Evolutionary conservation across 1,139 yeast genomes (phyloP), one percentile per base, ranked within the genome.

Genomic region (Suhomyces terraborum): DNA sequence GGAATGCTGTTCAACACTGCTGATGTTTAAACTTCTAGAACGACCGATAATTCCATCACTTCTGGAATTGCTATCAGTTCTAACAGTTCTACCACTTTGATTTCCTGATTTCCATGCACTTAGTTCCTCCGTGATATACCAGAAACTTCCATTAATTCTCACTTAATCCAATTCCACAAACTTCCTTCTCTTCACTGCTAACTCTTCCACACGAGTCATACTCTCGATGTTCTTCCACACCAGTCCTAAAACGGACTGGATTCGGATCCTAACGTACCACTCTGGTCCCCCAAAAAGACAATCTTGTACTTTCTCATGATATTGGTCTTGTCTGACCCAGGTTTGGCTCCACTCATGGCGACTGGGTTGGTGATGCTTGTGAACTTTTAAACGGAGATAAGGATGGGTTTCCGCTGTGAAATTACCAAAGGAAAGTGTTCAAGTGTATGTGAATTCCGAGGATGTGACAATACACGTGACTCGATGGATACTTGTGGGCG

Each of bases 241-340:
- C 14, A 9, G 16, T 9, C 27, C 26, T n/a, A 3, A 23, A 23
- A 23, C 6, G 7, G 4, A 14, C 27, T 12, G 8, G 6, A 8
- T 25, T 12, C 17, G n/a, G n/a, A n/a, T n/a, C 16, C 23, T 34
- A 38, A 66, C 79, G 45, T 67, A 74, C 79, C 88, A 54, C 96
- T 91, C 64, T 91, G 97, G 61, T 91, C 98, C n/a, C 98, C 98
- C 32, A 93, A 75, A 61, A 93, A 91, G 34, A 93, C 98, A 44
- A 93, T 88, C 69, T 93, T 91, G 64, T 82, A 86, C 61, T 85
- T 85, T 49, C 88, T 78, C 52, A 85, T 62, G 58, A 66, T 63
- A 22, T 43, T 43, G 38, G 44, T 40, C 37, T 38, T 43, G 36
- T 43, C 46, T 3, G 46, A 40, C 32, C 44, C 38, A 24, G 21